Conservation (phyloP, 768 basidiomycete species). For the Serendipita indica region DNA sequence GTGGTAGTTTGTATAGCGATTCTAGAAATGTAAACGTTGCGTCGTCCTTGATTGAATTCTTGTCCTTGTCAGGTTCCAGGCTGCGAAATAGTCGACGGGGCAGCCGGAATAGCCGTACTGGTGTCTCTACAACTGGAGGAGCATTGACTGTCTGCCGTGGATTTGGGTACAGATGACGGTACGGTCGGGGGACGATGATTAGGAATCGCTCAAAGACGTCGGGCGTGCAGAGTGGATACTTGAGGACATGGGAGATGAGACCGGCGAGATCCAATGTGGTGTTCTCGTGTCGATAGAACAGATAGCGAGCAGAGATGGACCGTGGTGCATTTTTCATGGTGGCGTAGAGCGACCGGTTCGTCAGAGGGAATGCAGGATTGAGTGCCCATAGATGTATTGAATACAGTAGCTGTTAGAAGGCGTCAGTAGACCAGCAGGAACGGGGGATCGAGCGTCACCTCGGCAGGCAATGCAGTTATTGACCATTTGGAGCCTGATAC, state of each 20-base stretch:
- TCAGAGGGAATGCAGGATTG: not conserved
- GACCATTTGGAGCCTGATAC: no score
- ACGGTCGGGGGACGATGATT: constrained; percentile 12
- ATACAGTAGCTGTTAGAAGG: not conserved
- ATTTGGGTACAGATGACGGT: constrained; percentile 13
- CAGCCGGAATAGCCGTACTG: constrained; percentile 26
- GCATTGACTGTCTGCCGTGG: not conserved
- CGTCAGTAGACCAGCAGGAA: not conserved
- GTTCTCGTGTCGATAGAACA: not conserved
- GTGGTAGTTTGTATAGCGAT: constrained; percentile 34
- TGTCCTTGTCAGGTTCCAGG: constrained; percentile 24
- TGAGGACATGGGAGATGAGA: constrained; percentile 36
- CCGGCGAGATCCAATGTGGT: constrained; percentile 13
- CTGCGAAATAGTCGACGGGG: constrained; percentile 54
- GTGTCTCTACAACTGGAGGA: constrained; percentile 19
- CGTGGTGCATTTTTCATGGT: not conserved
- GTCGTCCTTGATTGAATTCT: constrained; percentile 9
- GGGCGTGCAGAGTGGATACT: constrained; percentile 27
- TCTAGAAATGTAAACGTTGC: constrained; percentile 33
- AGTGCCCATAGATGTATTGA: not conserved
- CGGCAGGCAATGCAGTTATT: not conserved
- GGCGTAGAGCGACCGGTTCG: not conserved
- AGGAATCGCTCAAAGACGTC: constrained; percentile 35
- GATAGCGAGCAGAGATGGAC: not conserved
- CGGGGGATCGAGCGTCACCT: not conserved